Percentiles rank a stretch among this genome's conserved stretches.
Conservation (phyloP, 2,329 filamentous ascomycete genomes). For the Aureobasidium sp. region DNA sequence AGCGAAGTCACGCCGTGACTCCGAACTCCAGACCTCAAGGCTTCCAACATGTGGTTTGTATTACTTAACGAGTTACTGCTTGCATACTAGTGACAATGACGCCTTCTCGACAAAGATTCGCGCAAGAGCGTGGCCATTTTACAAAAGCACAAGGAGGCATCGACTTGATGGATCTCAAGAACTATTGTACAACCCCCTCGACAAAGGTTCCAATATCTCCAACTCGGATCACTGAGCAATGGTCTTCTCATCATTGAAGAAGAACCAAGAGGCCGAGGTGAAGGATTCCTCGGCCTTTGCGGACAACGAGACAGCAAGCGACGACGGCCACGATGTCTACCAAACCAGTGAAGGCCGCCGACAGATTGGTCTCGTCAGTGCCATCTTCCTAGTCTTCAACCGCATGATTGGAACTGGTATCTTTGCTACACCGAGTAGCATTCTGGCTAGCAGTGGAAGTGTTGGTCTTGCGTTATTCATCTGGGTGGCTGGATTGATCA, state of each 20-base stretch:
- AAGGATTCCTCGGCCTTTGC: slow-evolving; percentile 9
- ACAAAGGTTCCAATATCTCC: not conserved
- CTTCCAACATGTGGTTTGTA: not conserved
- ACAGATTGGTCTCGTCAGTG: slow-evolving; percentile 48
- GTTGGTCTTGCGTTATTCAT: slow-evolving; percentile 56
- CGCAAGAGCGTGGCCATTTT: slow-evolving; percentile 1
- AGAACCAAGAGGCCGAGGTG: not conserved
- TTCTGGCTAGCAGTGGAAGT: slow-evolving; percentile 50
- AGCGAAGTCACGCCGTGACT: slow-evolving; percentile 8
- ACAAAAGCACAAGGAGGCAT: slow-evolving; percentile 2
- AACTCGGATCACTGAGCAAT: not conserved
- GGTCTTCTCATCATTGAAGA: slow-evolving; percentile 6
- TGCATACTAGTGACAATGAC: slow-evolving; percentile 12
- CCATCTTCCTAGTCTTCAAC: slow-evolving; percentile 55
- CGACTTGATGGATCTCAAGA: not conserved
- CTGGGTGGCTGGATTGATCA: slow-evolving; percentile 55
- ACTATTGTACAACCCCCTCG: not conserved
- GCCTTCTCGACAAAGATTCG: slow-evolving; percentile 6
- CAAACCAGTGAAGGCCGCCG: slow-evolving; percentile 8
- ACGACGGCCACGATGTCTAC: slow-evolving; percentile 13
- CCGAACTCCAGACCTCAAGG: slow-evolving; percentile 4
- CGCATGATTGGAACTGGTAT: slow-evolving; percentile 60
- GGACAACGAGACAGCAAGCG: not conserved
- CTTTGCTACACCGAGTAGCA: slow-evolving; percentile 54
- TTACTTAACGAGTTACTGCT: slow-evolving; percentile 13